Evolutionary conservation across 169 alveolate species (phyloP).

Genomic region (Plasmodium vinckei): DNA sequence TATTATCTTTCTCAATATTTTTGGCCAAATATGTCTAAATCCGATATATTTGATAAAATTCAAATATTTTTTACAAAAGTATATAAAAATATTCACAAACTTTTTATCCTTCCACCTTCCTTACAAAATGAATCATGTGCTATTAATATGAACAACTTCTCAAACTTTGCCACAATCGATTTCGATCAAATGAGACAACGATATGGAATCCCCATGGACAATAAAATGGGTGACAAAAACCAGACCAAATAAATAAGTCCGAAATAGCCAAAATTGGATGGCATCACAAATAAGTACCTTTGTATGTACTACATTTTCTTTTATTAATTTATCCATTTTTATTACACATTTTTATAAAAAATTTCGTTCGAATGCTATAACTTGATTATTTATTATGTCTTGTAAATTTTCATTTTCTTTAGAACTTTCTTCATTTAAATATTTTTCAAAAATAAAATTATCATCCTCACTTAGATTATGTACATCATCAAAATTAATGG

Average conservation of each 20-base stretch:
- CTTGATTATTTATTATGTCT: conserved; percentile 59
- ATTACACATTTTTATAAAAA: conserved; percentile 23
- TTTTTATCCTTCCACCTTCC: conserved; percentile 64
- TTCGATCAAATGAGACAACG: conserved; percentile 3
- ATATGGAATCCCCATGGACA: too few species aligned
- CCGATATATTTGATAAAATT: conserved; percentile 18
- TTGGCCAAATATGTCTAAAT: conserved; percentile 35
- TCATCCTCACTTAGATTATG: conserved; percentile 66
- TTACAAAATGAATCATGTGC: conserved; percentile 48
- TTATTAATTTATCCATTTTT: too few species aligned
- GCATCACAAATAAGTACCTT: too few species aligned
- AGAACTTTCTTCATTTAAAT: conserved; percentile 26
- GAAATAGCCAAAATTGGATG: too few species aligned
- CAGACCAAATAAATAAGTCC: too few species aligned
- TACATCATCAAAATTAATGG: conserved; percentile 64
- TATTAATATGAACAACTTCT: background rate
- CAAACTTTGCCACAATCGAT: conserved; percentile 27
- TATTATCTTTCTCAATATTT: conserved; percentile 51
- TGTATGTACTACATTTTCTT: too few species aligned
- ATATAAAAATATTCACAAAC: conserved; percentile 49
- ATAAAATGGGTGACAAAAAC: too few species aligned
- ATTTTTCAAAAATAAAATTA: conserved; percentile 51
- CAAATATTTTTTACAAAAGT: conserved; percentile 37
- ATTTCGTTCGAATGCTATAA: conserved; percentile 35
- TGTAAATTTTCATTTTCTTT: conserved; percentile 29